phyloP scores from a whole-genome alignment of 73 alveolate genomes.

The Paramecium sonneborni region DNA sequence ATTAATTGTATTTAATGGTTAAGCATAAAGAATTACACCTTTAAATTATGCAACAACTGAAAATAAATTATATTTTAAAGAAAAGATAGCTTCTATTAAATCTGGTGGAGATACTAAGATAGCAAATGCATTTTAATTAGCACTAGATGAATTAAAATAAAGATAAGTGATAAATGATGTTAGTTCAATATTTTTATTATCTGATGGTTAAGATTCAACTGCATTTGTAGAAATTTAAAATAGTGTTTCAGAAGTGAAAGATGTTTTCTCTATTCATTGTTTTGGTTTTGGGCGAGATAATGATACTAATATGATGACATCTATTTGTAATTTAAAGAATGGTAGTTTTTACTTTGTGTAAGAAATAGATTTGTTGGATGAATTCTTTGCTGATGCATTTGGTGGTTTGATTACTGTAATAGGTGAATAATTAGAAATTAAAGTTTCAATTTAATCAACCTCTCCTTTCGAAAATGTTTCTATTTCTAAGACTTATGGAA shows the following conservation, averaged over 20 bases:
- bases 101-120: slow-evolving; percentile 26
- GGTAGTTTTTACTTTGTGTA: slow-evolving; percentile 39
- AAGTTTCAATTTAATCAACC: background rate
- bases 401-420: slow-evolving; percentile 62
- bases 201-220: slow-evolving; percentile 50
- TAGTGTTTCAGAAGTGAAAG: background rate
- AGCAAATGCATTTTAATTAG: background rate
- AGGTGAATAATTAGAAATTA: slow-evolving; percentile 23
- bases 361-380: background rate
- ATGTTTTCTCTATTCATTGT: background rate
- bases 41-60: background rate
- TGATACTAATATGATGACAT: slow-evolving; percentile 30
- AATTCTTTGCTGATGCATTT: slow-evolving; percentile 36
- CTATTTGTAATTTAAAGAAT: background rate
- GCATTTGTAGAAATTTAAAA: background rate
- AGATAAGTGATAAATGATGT: slow-evolving; percentile 38
- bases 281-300: slow-evolving; percentile 58
- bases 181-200: slow-evolving; percentile 9
- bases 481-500: background rate
- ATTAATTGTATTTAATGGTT: background rate
- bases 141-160: background rate
- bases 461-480: background rate
- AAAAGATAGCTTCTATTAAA: background rate
- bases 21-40: background rate
- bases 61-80: background rate